Conservation (phyloP, 768 basidiomycete genomes). For the Pleurotus eryngii region DNA sequence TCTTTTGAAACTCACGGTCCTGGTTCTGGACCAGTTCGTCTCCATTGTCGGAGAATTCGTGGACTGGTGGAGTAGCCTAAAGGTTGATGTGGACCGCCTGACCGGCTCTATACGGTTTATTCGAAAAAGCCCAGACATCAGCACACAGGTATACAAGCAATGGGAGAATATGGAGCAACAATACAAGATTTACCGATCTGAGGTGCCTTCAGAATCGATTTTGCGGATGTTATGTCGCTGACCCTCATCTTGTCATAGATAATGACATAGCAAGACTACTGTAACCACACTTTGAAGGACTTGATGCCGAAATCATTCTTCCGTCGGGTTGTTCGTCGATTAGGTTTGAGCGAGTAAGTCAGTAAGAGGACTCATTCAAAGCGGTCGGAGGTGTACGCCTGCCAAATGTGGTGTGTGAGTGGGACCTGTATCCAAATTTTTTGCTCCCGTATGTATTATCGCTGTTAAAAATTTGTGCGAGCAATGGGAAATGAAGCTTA, state of each 20-base stretch:
- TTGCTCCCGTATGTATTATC: no score
- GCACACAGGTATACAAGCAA: not conserved
- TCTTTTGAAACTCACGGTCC: not conserved
- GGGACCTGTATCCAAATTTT: no score
- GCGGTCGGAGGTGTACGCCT: no score
- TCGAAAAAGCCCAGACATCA: not conserved
- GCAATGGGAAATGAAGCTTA: no score
- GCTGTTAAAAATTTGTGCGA: no score
- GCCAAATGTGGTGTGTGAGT: no score
- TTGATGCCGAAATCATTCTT: not conserved
- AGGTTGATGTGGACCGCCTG: constrained; percentile 4
- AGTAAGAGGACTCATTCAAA: not conserved
- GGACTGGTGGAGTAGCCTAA: not conserved
- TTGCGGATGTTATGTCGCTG: no score
- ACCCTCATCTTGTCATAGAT: not conserved
- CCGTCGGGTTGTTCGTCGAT: not conserved
- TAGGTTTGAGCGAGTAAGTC: not conserved
- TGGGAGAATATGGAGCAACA: constrained; percentile 3
- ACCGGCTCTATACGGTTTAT: not conserved
- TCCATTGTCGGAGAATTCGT: constrained; percentile 1
- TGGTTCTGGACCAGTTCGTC: not conserved
- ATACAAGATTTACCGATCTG: not conserved
- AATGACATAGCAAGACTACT: constrained; percentile 2
- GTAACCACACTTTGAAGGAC: not conserved
- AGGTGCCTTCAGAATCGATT: no score